Base-by-base conservation (phyloP, 2,329 filamentous ascomycete genomes). In the Botryotinia calthae region DNA sequence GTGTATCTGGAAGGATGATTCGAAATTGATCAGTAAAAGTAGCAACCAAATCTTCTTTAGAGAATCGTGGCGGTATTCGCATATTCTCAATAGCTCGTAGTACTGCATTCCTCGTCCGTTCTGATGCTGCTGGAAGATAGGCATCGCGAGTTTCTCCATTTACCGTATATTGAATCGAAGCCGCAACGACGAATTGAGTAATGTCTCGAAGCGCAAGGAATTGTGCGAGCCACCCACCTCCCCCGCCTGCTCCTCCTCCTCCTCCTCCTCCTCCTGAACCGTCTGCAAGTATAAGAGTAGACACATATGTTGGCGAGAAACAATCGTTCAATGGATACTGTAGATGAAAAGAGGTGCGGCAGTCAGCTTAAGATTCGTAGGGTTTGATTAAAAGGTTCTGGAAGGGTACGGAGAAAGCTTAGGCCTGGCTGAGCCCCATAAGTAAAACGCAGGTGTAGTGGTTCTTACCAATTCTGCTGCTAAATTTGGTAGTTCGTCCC, bases 181-280 rank as follows among this genome's bases (percentile, higher is more conserved):
- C 82, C 20, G 80, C 82, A 14, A 83, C 79, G 3, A 83, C 78
- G 70, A 82, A 84, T 20, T 82, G 80, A 0, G 81, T 80, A 14
- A 83, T 77, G 76, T 84, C 83, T 73, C 82, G 77, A 18, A 84
- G 78, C 0, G 83, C 79, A 7, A 84, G 76, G 65, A 83, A 82
- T 67, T 83, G 82, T 8, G 80, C 72, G 18, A 84, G 76, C 83
- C 83, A 84, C 22, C 62, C 42, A 16, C 42, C 62, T 46, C 62
- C 62, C 18, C 18, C 42, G 25, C 18, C 28, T 22, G 42, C 62
- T 31, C 42, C 42, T 46, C n/a, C 62, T 34, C 18, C 62, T 25
- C 2, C 63, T 10, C 40, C 40, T 72, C 79, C 74, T n/a, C 73
- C 78, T n/a, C 78, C 74, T 22, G 76, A 76, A 7, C 79, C 76